Evolutionary conservation across 73 alveolate genomes (phyloP).

Genomic region (Stentor roeselii): DNA sequence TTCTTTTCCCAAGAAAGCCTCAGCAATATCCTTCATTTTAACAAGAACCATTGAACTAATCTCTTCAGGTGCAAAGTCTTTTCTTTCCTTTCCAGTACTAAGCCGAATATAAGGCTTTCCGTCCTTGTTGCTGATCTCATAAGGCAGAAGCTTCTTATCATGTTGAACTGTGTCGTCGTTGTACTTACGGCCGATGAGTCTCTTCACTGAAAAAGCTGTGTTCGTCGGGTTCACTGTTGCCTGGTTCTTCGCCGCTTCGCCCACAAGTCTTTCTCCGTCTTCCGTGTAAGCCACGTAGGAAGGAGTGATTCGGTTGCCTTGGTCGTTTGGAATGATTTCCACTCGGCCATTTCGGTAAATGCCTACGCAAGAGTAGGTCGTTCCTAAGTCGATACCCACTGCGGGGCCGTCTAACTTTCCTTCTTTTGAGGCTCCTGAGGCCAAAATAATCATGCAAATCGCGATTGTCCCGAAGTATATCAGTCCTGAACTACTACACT

Average conservation of each 20-base stretch:
- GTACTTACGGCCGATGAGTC: conserved; percentile 65
- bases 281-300: conserved; percentile 88
- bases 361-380: conserved; percentile 96
- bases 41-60: conserved; percentile 85
- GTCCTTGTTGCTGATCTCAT: conserved; percentile 80
- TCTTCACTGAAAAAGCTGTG: conserved; percentile 78
- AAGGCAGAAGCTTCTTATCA: conserved; percentile 87
- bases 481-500: neutral
- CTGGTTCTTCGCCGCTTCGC: conserved; percentile 92
- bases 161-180: conserved; percentile 51
- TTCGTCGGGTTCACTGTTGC: conserved; percentile 81
- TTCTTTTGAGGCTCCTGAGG: conserved; percentile 19
- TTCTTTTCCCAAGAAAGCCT: conserved; percentile 81
- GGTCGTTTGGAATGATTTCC: conserved; percentile 90
- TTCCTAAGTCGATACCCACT: conserved; percentile 95
- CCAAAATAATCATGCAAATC: neutral
- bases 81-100: conserved; percentile 44
- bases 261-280: conserved; percentile 86
- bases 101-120: conserved; percentile 93
- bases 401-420: conserved; percentile 84
- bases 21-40: conserved; percentile 70
- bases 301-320: conserved; percentile 86
- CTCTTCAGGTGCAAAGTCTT: conserved; percentile 88
- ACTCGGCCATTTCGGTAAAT: conserved; percentile 82
- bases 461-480: neutral